Percentiles rank a stretch among this genome's conserved stretches.
phyloP scores from a whole-genome alignment of 2,329 filamentous ascomycete genomes.

The Lecanoromycetidae sp. region DNA sequence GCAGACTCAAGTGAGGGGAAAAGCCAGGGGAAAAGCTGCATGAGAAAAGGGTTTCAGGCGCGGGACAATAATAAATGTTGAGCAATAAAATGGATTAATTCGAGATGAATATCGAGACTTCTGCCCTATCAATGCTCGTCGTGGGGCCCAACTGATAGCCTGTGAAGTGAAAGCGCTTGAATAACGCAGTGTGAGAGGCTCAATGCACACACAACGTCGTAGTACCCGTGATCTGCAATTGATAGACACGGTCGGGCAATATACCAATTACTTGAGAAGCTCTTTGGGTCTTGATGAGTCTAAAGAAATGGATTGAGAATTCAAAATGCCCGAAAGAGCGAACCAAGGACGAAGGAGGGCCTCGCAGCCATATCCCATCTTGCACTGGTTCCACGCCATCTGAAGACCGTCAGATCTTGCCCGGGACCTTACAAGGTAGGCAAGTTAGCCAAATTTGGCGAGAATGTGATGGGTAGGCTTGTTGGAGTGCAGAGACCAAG shows the following conservation, averaged over 20 bases:
- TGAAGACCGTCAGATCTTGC: slow-evolving; percentile 9
- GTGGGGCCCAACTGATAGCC: slow-evolving; percentile 2
- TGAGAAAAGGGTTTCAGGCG: slow-evolving; percentile 11
- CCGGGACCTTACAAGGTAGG: not conserved
- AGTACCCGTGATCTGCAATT: slow-evolving; percentile 9
- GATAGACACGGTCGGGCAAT: not conserved
- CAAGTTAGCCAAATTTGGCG: slow-evolving; percentile 2
- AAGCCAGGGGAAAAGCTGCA: slow-evolving; percentile 6
- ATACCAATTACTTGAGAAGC: not conserved
- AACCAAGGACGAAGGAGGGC: slow-evolving; percentile 5
- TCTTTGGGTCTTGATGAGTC: not conserved
- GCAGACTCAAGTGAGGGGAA: not conserved
- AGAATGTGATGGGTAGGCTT: not conserved
- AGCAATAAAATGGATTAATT: slow-evolving; percentile 9
- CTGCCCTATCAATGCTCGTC: slow-evolving; percentile 8
- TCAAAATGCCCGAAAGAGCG: slow-evolving; percentile 1
- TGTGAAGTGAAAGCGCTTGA: slow-evolving; percentile 14
- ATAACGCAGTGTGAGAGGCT: slow-evolving; percentile 7
- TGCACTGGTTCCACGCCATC: not conserved
- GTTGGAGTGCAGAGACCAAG: not conserved
- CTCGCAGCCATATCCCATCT: not conserved
- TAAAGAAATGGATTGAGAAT: not conserved
- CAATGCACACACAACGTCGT: not conserved
- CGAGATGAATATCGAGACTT: slow-evolving; percentile 4
- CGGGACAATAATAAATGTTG: not conserved